Evolutionary conservation across 1,284 basidiomycete species (phyloP).

Genomic region (Fomitiporia mediterranea): DNA sequence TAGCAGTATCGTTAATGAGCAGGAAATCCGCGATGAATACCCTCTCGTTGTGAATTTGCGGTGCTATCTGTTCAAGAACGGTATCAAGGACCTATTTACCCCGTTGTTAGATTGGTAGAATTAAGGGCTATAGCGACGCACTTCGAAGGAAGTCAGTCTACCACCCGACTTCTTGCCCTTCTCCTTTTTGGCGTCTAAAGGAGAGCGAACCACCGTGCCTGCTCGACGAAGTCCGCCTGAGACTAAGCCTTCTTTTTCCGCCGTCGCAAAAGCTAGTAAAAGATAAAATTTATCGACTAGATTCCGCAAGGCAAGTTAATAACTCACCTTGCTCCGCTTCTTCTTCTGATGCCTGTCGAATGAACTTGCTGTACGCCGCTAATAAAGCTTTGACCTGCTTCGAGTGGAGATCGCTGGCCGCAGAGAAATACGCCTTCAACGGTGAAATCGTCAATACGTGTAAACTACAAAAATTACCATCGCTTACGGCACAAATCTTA

Average conservation of each 20-base stretch:
- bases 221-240: slow-evolving; percentile 64
- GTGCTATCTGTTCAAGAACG: slow-evolving; percentile 74
- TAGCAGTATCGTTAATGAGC: slow-evolving; percentile 82
- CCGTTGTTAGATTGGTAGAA: slow-evolving; percentile 2
- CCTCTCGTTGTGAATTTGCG: slow-evolving; percentile 77
- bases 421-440: slow-evolving; percentile 80
- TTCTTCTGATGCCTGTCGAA: slow-evolving; percentile 70
- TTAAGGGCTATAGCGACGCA: slow-evolving; percentile 29
- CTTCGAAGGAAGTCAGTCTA: slow-evolving; percentile 65
- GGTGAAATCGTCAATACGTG: slow-evolving; percentile 5
- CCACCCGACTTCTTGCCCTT: slow-evolving; percentile 47
- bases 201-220: slow-evolving; percentile 70
- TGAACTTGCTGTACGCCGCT: slow-evolving; percentile 48
- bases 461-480: background rate
- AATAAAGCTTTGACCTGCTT: slow-evolving; percentile 78
- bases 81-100: slow-evolving; percentile 62
- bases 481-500: slow-evolving; percentile 79
- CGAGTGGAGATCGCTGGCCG: slow-evolving; percentile 74
- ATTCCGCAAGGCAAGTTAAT: background rate
- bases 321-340: slow-evolving; percentile 60
- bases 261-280: slow-evolving; percentile 38
- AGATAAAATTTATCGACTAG: background rate
- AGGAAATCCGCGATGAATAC: slow-evolving; percentile 90
- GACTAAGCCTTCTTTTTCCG: slow-evolving; percentile 38
- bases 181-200: slow-evolving; percentile 57